Percentiles rank a stretch among this genome's conserved stretches.
Conservation (phyloP, 2,329 filamentous ascomycete genomes). For the Fusarium palustre region DNA sequence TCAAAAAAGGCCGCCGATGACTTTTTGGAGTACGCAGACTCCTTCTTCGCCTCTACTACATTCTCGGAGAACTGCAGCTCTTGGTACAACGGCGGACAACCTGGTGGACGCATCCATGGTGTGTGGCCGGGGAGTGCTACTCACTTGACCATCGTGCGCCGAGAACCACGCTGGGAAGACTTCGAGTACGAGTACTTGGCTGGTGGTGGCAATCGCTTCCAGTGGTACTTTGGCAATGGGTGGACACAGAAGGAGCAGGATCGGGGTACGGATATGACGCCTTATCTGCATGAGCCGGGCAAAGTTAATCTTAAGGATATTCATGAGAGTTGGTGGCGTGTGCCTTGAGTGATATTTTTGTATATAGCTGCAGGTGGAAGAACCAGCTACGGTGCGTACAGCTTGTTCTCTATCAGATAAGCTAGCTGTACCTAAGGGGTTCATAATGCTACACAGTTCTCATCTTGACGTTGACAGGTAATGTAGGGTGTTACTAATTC, state of each 20-base stretch:
- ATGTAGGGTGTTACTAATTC: background rate
- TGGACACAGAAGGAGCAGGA: background rate
- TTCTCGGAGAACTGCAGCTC: background rate
- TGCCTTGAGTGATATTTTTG: background rate
- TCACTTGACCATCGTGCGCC: background rate
- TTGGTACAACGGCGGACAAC: background rate
- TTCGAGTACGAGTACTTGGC: background rate
- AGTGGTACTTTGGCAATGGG: background rate
- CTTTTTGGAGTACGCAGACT: background rate
- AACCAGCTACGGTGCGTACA: too few relatives aligned
- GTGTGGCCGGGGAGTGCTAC: slow-evolving; percentile 4
- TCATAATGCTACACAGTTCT: background rate
- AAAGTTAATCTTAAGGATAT: background rate
- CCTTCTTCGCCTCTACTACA: background rate
- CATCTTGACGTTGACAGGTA: background rate
- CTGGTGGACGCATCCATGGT: background rate
- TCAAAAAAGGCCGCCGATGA: background rate
- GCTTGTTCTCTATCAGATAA: too few relatives aligned
- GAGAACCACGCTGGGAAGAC: slow-evolving; percentile 1
- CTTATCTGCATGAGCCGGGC: background rate
- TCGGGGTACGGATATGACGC: background rate
- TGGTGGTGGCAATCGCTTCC: background rate
- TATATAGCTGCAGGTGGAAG: background rate
- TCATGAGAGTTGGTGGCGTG: background rate
- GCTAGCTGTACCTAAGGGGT: too few relatives aligned